These are phyloP conservation scores for Hsuehochloa calcarea DNA, from an alignment of 176 grass and related monocot species.

Conservation along the genomic window DNA sequence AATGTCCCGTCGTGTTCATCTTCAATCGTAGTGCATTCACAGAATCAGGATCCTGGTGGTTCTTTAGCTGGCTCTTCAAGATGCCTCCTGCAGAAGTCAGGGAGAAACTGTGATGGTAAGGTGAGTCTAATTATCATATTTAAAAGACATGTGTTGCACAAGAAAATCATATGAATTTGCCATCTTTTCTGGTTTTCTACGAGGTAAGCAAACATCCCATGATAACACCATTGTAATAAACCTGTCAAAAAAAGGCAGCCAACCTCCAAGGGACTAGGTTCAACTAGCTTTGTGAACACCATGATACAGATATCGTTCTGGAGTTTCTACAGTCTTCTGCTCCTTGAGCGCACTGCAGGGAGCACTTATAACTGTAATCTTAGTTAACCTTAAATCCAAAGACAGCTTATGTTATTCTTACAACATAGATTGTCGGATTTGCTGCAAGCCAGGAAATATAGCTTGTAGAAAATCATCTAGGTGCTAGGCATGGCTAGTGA, in stretches of 20 bases:
- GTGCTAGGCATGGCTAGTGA: neutral
- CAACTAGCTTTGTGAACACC: neutral
- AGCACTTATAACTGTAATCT: neutral
- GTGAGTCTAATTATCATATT: constrained; percentile 20
- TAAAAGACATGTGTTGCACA: neutral
- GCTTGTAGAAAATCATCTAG: neutral
- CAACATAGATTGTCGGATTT: neutral
- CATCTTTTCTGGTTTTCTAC: neutral
- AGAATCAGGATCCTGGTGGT: constrained; percentile 36
- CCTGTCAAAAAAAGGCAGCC: neutral
- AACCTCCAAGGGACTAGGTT: neutral
- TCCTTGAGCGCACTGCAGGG: neutral
- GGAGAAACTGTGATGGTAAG: neutral
- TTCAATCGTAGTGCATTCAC: constrained; percentile 26
- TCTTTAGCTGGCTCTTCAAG: constrained; percentile 20
- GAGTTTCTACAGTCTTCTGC: neutral
- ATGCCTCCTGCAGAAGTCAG: constrained; percentile 28
- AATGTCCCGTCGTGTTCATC: constrained; percentile 42
- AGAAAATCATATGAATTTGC: neutral
- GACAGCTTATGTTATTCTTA: neutral
- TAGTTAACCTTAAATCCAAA: neutral
- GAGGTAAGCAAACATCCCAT: neutral
- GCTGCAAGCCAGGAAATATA: neutral
- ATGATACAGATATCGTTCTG: neutral
- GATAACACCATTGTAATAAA: neutral